These are phyloP conservation scores for Krasilnikovozyma curviuscula DNA, from an alignment of 768 basidiomycete genomes.

Conservation along the genomic window DNA sequence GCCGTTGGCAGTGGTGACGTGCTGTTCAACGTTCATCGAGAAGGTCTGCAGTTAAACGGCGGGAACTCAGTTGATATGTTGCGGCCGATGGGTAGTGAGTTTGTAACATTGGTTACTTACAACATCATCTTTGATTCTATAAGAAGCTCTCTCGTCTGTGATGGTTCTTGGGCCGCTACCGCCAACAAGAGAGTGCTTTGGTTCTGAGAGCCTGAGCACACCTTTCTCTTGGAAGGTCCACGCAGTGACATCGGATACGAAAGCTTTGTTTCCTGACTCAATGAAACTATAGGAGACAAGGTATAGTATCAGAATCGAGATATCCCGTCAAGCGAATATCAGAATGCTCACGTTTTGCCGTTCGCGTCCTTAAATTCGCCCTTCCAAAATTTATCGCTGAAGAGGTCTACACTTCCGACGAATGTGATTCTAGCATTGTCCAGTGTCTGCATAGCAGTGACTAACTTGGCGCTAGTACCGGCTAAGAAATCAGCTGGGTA, in stretches of 20 bases:
- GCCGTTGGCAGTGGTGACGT: conserved; percentile 30
- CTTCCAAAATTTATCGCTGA: conserved; percentile 53
- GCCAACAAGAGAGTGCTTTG: conserved; percentile 50
- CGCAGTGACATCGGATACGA: conserved; percentile 51
- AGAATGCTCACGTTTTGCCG: conserved; percentile 30
- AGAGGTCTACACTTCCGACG: conserved; percentile 58
- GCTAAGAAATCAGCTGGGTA: conserved; percentile 37
- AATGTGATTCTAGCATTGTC: conserved; percentile 61
- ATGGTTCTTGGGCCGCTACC: no score
- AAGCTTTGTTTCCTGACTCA: conserved; percentile 53
- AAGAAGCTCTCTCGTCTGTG: conserved; percentile 45
- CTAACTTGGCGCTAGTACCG: conserved; percentile 53
- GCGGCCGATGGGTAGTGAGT: background rate
- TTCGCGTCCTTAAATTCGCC: conserved; percentile 38
- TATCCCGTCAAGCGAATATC: background rate
- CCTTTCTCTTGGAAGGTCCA: conserved; percentile 84
- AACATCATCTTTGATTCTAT: conserved; percentile 70
- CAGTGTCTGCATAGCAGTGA: conserved; percentile 72
- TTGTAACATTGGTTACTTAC: conserved; percentile 29
- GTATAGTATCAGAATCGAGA: background rate
- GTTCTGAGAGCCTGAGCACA: conserved; percentile 52
- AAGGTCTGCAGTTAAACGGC: conserved; percentile 46
- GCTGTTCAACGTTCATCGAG: conserved; percentile 50
- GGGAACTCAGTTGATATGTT: no score
- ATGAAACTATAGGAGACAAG: conserved; percentile 31